Conservation (phyloP, 345 rosid species). For the Pseudoturritis turrita region DNA sequence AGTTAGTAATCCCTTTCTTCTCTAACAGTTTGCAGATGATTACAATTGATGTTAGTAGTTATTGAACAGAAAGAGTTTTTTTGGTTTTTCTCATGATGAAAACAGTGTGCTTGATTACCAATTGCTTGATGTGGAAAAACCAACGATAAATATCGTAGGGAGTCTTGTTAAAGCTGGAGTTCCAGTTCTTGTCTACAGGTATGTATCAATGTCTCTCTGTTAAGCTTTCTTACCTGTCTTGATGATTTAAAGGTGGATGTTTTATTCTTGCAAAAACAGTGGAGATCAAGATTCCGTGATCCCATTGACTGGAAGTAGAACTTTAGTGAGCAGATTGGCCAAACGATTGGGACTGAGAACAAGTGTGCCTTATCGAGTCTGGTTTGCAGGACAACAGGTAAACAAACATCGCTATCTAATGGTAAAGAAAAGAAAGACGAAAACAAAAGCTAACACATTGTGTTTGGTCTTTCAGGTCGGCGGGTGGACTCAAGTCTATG, state of each 20-base stretch:
- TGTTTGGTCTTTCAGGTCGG: slow-evolving; percentile 59
- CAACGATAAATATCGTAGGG: slow-evolving; percentile 64
- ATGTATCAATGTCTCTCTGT: slow-evolving; percentile 8
- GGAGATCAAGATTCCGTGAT: slow-evolving; percentile 99
- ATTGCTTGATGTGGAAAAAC: slow-evolving; percentile 69
- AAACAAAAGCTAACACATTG: slow-evolving; percentile 2
- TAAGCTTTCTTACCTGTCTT: not conserved
- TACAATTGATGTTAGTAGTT: not conserved
- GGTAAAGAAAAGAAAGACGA: not conserved
- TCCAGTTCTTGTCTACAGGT: slow-evolving; percentile 90
- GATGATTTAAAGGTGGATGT: not conserved
- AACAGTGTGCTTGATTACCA: slow-evolving; percentile 80
- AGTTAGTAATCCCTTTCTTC: slow-evolving; percentile 42
- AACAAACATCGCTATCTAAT: not conserved
- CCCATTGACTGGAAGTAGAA: slow-evolving; percentile 83
- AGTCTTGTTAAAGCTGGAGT: slow-evolving; percentile 66
- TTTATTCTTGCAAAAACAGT: slow-evolving; percentile 36
- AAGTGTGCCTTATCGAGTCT: slow-evolving; percentile 69
- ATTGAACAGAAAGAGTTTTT: not conserved
- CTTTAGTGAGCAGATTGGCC: slow-evolving; percentile 56
- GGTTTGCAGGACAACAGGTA: slow-evolving; percentile 92
- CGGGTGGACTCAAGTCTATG: slow-evolving; percentile 97
- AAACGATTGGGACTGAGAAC: slow-evolving; percentile 52
- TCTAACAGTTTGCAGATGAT: not conserved
- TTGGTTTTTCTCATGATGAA: not conserved